Evolutionary conservation across 164 flowering plant genomes (phyloP).

Genomic region (Berberis vulgaris): DNA sequence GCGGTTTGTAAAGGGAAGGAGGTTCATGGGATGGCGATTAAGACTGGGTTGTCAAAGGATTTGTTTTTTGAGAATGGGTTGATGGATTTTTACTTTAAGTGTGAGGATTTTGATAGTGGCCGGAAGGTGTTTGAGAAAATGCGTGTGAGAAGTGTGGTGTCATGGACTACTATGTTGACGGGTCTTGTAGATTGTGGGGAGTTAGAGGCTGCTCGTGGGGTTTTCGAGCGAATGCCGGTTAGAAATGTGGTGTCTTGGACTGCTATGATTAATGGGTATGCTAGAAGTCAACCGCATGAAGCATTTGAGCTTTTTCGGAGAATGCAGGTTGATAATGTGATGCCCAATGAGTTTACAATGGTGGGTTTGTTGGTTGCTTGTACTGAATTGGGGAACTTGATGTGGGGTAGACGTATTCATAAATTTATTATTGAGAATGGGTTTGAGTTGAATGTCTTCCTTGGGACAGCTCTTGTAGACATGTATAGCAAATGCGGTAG

Average conservation of each 20-base stretch:
- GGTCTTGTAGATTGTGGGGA: constrained; percentile 47
- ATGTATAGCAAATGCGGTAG: constrained; percentile 80
- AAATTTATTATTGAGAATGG: constrained; percentile 38
- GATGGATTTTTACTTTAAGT: constrained; percentile 54
- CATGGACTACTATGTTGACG: constrained; percentile 71
- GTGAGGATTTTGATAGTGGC: constrained; percentile 42
- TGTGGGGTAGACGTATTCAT: constrained; percentile 50
- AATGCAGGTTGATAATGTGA: constrained; percentile 45
- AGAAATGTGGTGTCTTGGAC: constrained; percentile 43
- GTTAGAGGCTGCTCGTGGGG: constrained; percentile 28
- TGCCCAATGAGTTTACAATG: constrained; percentile 56
- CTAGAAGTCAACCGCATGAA: constrained; percentile 19
- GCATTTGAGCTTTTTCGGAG: not conserved
- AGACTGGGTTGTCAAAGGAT: constrained; percentile 53
- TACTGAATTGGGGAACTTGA: constrained; percentile 40
- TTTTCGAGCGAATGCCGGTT: constrained; percentile 55
- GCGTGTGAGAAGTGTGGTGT: constrained; percentile 47
- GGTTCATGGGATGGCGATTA: constrained; percentile 42
- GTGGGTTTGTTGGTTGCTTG: constrained; percentile 54
- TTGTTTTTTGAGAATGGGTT: constrained; percentile 52
- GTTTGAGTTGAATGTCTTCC: constrained; percentile 29
- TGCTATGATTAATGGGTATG: constrained; percentile 27
- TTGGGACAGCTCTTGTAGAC: constrained; percentile 66
- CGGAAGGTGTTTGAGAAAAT: constrained; percentile 54
- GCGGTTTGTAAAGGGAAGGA: constrained; percentile 45